Base-by-base conservation (phyloP, 495 filamentous ascomycete genomes). In the Lasiosphaeria ovina region DNA sequence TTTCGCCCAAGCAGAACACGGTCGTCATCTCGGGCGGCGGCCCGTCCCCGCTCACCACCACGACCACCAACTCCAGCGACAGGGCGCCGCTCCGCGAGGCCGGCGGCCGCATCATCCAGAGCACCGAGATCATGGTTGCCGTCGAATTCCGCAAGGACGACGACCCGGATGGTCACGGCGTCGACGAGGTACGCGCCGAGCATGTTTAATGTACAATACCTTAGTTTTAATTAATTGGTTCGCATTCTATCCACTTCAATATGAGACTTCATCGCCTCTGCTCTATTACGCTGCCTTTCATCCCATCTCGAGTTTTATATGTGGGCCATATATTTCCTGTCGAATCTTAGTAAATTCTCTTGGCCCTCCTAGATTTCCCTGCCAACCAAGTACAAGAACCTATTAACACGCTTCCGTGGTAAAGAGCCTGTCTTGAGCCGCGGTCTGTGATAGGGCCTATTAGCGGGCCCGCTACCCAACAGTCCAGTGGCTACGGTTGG, bases 401-500 rank as follows among this genome's bases (percentile, higher is more conserved):
- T 2, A 24, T 24, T 24, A 24, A 0, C n/a, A n/a, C n/a, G n/a
- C n/a, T n/a, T n/a, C n/a, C n/a, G n/a, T 24, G 24, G 24, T 2
- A 24, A 24, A 24, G 2, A 1, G 24, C 24, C 0, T 47, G 44
- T 11, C 38, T 7, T 2, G 1, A 3, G 1, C 38, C 1, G 12
- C 3, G 38, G 38, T 42, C 12, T 8, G 44, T 47, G 7, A 47
- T 47, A 47, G 12, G 8, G 44, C 4, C 44, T 7, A 14, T 5
- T 47, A 14, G 5, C 44, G 44, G 6, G 12, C 44, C 44, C 6
- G 12, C 44, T 14, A 3, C 2, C 1, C 44, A 47, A 47, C 42
- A 54, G 44, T 4, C 44, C 12, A 47, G 44, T n/a, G 2, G 42
- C 66, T 69, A 69, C 66, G 50, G 40, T 51, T 51, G 63, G 58